Evolutionary conservation across 2,329 filamentous ascomycete genomes (phyloP).

Genomic region (Cordyceps cateniannulata): DNA sequence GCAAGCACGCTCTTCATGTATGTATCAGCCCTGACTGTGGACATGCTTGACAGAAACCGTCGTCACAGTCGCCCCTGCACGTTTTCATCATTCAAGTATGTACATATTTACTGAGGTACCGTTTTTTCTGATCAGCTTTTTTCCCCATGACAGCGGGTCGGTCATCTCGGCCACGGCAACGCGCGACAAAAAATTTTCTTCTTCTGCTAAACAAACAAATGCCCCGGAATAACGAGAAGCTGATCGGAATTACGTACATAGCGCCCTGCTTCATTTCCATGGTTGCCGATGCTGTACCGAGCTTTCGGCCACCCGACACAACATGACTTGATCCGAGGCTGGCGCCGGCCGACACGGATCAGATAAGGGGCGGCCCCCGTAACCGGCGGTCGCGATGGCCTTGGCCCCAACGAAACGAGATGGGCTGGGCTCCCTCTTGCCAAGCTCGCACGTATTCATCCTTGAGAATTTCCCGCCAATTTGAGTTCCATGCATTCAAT

Average conservation of each 20-base stretch:
- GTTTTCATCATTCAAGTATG: neutral
- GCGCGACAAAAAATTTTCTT: neutral
- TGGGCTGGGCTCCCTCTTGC: neutral
- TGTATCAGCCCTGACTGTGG: neutral
- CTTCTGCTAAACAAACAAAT: neutral
- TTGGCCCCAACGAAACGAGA: neutral
- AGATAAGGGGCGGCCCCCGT: constrained; percentile 8
- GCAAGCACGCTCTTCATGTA: neutral
- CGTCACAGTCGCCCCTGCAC: neutral
- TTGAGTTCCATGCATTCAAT: neutral
- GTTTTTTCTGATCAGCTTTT: constrained; percentile 10
- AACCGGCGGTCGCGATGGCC: neutral
- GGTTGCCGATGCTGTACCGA: neutral
- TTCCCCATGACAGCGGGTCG: neutral
- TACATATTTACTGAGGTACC: neutral
- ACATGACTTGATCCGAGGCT: neutral
- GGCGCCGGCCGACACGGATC: constrained; percentile 8
- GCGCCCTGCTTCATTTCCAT: neutral
- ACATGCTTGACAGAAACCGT: neutral
- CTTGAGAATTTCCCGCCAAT: neutral
- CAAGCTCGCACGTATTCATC: neutral
- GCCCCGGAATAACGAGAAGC: neutral
- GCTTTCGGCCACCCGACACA: neutral
- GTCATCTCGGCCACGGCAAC: neutral
- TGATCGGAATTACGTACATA: neutral